Base-by-base conservation (phyloP, 352 stramenopile species). In the Blastocystis sp. region DNA sequence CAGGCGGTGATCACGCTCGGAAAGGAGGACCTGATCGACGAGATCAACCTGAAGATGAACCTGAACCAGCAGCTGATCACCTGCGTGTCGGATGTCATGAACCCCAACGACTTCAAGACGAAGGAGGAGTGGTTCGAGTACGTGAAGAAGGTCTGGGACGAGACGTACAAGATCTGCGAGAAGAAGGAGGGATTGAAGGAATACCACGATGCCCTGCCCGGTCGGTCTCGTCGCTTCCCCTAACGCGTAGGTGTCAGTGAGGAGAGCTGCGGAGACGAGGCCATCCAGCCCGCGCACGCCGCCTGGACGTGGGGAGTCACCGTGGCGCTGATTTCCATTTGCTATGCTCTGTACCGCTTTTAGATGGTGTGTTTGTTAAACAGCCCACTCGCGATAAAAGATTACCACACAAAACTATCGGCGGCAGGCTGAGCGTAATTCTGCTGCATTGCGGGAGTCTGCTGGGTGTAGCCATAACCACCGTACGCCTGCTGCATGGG, bases 11-110 rank as follows among this genome's bases (percentile, higher is more conserved):
- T 87, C 21, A 76, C 77, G 28, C 21, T 52, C 19, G 65, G 65
- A 77, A 87, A 87, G 54, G 77, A 87, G 24, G 77, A 77, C 19
- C 28, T 87, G 24, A 28, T 87, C 9, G 65, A 87, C 40, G 77
- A 87, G 45, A 87, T 77, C 38, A 77, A 87, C 28, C 65, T 87
- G 19, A 71, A 77, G n/a, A 21, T 87, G 62, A 74, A 76, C n/a
- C 19, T 19, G 14, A 45, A 65, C 42, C 34, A 60, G 62, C 21
- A 57, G 9, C 34, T 87, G 40, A 77, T 60, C 34, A 59, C 21
- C 48, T 77, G 65, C 40, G 65, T 77, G 17, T 87, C 77, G 4
- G 65, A 87, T 61, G 77, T 87, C 19, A 63, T 87, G 24, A 10
- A 77, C 21, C 77, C 77, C 9, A 65, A 78, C n/a, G 17, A 87